A percentile compares a stretch with the other conserved stretches of the same genome.
Conservation (phyloP, 2,329 filamentous ascomycete genomes). For the Arthrinium puccinioides region DNA sequence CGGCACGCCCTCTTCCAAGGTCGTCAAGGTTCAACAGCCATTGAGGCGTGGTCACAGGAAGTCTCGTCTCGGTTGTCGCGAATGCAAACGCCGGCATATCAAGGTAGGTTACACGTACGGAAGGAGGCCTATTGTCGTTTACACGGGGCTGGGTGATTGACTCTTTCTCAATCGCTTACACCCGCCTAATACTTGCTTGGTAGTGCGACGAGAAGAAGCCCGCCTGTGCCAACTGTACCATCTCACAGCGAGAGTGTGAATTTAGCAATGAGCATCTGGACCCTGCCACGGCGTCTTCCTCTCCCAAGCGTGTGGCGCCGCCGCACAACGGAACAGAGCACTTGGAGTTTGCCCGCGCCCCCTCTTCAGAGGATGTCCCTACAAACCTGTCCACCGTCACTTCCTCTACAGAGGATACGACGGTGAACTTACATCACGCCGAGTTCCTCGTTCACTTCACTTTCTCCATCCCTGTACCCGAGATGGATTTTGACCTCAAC, state of each 20-base stretch:
- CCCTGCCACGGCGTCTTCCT: neutral
- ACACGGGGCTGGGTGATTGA: neutral
- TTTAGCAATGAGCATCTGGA: slow-evolving; percentile 9
- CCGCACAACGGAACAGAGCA: neutral
- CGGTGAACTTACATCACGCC: slow-evolving; percentile 25
- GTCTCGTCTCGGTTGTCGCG: slow-evolving; percentile 21
- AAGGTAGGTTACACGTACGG: slow-evolving; percentile 18
- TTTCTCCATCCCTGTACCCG: slow-evolving; percentile 16
- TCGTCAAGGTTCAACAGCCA: too few relatives aligned
- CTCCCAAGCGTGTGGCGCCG: neutral
- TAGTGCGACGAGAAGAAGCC: slow-evolving; percentile 23
- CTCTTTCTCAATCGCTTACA: neutral
- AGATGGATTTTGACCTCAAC: slow-evolving; percentile 8
- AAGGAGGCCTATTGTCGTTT: too few relatives aligned
- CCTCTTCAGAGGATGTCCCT: neutral
- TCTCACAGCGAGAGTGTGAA: slow-evolving; percentile 18
- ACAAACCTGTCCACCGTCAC: neutral
- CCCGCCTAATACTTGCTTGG: neutral
- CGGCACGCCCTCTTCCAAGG: too few relatives aligned
- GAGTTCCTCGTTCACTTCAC: slow-evolving; percentile 27
- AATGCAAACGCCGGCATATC: slow-evolving; percentile 25
- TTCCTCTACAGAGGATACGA: neutral
- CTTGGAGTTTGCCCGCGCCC: neutral
- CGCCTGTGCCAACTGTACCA: slow-evolving; percentile 17
- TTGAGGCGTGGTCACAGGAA: slow-evolving; percentile 24